Evolutionary conservation across 2,329 filamentous ascomycete species (phyloP), one percentile per base, ranked within the genome.

Genomic region (Exophiala xenobiotica): DNA sequence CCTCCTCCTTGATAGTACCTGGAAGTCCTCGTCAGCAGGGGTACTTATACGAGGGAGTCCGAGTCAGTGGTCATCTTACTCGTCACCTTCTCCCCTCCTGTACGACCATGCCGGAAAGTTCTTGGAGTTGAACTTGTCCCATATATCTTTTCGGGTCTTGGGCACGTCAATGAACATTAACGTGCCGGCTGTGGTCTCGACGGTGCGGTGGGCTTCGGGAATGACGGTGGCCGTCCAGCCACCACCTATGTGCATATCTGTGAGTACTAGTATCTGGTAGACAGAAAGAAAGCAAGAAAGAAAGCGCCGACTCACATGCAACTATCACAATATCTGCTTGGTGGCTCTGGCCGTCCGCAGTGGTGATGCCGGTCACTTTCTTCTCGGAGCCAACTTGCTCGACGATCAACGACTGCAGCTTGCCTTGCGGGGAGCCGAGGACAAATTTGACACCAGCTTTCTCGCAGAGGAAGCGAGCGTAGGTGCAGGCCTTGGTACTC

Each of bases 141-240:
- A 67, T 1, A 73, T 61, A 33, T 67, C 64, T n/a, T 48, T 56
- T 9, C 68, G 51, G 1, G 59, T 23, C 1, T 54, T 24, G 1
- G 67, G 67, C 2, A 72, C 48, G n/a, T 69, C 60, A 18, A 72
- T 64, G 14, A 65, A 66, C 22, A 68, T 56, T 9, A 74, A 63
- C 9, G 63, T 68, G 11, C 71, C 70, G 20, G 64, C 67, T 14
- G 71, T 73, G 0, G 71, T 65, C 56, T 74, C 70, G 6, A 68
- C 61, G 0, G 68, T 55, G 1, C 47, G 54, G 24, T 63, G 49
- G 6, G 61, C 54, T 35, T 65, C 61, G 2, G 65, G 64, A 42
- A 68, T 44, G 29, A 68, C 45, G 3, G 61, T 56, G 7, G 65
- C 55, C 16, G 65, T 63, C 65, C 65, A 68, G 14, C 59, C 56